Conservation (phyloP, 495 filamentous ascomycete genomes). For the Daldinia childiae region DNA sequence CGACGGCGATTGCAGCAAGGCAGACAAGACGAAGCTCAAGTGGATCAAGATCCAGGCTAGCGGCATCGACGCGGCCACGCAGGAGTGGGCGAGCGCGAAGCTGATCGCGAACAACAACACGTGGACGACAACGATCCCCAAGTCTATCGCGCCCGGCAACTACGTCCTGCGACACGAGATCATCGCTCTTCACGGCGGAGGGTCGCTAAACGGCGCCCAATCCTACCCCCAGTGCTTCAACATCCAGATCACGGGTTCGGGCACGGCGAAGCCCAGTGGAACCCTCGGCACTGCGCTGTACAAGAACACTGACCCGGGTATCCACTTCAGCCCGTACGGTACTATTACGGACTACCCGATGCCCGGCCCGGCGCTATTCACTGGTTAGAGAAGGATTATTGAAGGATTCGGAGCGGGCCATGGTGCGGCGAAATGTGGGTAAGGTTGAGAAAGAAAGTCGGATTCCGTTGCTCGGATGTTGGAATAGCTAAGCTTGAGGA, state of each 20-base stretch:
- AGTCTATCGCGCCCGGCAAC: conserved; percentile 65
- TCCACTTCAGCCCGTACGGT: conserved; percentile 65
- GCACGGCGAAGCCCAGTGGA: conserved; percentile 62
- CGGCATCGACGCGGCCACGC: conserved; percentile 40
- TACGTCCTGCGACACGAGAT: conserved; percentile 77
- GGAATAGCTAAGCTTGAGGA: neutral
- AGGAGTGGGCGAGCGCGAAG: conserved; percentile 45
- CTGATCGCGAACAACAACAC: conserved; percentile 65
- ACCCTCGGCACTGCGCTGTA: conserved; percentile 66
- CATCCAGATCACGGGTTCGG: conserved; percentile 68
- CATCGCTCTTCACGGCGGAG: conserved; percentile 69
- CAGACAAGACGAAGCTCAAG: conserved; percentile 49
- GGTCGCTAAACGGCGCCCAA: conserved; percentile 64
- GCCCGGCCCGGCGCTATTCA: conserved; percentile 45
- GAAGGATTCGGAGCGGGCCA: neutral
- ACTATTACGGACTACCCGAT: conserved; percentile 48
- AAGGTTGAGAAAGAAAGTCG: neutral
- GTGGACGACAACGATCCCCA: conserved; percentile 69
- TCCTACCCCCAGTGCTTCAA: conserved; percentile 77
- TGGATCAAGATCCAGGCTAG: conserved; percentile 56
- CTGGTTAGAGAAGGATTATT: conserved; percentile 25
- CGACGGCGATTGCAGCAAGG: conserved; percentile 46
- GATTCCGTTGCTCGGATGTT: neutral
- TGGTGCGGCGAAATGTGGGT: neutral
- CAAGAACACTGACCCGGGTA: conserved; percentile 63